These are phyloP conservation scores for Pleochaeta shiraiana DNA, from an alignment of 2,329 filamentous ascomycete genomes.

Conservation along the genomic window DNA sequence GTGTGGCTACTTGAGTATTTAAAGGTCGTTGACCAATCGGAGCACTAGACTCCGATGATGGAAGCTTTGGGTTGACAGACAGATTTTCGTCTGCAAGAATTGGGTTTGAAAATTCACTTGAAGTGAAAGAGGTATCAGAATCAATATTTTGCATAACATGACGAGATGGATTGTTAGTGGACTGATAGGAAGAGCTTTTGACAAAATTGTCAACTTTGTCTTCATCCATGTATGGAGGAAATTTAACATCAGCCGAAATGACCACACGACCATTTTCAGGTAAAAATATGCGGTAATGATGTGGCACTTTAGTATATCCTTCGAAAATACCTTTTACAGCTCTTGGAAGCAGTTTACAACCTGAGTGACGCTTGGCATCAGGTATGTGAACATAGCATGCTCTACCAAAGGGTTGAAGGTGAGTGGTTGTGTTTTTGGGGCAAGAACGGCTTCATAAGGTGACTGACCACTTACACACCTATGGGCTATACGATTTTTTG, in stretches of 20 bases:
- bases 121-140: too few species aligned
- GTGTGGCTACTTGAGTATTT: background rate
- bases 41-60: background rate
- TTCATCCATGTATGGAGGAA: background rate
- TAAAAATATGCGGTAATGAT: background rate
- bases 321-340: background rate
- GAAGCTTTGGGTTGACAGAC: background rate
- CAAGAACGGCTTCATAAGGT: background rate
- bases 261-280: background rate
- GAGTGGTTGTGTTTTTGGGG: background rate
- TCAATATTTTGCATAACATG: background rate
- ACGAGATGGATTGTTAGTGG: background rate
- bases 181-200: background rate
- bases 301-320: background rate
- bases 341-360: constrained; percentile 1
- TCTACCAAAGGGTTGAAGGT: background rate
- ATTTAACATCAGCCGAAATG: background rate
- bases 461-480: background rate
- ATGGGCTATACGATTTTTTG: background rate
- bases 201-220: background rate
- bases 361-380: background rate
- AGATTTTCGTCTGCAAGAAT: background rate
- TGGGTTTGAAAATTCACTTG: background rate
- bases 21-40: background rate
- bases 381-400: background rate